Conservation (phyloP, 371 early-diverging fungal genomes). For the Cladochytrium tenue region DNA sequence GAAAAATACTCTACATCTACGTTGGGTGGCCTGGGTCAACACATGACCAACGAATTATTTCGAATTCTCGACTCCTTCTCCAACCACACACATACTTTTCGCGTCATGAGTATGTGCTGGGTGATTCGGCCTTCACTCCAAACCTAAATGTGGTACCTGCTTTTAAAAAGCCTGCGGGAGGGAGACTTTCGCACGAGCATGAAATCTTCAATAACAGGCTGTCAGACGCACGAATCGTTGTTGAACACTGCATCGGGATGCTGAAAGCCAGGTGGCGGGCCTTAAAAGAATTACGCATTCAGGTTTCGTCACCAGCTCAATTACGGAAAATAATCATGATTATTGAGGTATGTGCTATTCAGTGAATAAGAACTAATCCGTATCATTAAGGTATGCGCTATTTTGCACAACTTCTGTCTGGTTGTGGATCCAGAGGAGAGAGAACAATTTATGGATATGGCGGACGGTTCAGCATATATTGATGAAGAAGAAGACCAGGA, state of each 20-base stretch:
- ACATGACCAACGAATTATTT: conserved; percentile 3
- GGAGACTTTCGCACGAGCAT: not conserved
- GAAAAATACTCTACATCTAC: conserved; percentile 1
- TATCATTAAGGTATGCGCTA: not conserved
- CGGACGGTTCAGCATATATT: no score
- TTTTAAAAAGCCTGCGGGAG: not conserved
- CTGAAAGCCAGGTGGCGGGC: not conserved
- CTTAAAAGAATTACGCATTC: not conserved
- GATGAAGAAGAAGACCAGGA: no score
- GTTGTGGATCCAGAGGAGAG: no score
- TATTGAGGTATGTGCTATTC: not conserved
- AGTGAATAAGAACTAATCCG: not conserved
- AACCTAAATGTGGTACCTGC: not conserved
- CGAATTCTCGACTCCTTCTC: not conserved
- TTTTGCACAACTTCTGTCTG: not conserved
- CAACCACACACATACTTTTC: not conserved
- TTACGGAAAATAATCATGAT: not conserved
- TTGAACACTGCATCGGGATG: conserved; percentile 1
- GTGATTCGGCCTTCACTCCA: conserved; percentile 1
- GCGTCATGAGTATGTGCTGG: not conserved
- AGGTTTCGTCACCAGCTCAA: not conserved
- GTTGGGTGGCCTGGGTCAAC: conserved; percentile 6
- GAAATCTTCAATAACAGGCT: conserved; percentile 5
- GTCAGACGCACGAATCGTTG: not conserved
- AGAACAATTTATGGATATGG: no score